Percentiles rank a stretch among this genome's conserved stretches.
These are phyloP conservation scores for Aspergillus nomiae DNA, from an alignment of 2,329 filamentous ascomycete species.

Conservation along the genomic window DNA sequence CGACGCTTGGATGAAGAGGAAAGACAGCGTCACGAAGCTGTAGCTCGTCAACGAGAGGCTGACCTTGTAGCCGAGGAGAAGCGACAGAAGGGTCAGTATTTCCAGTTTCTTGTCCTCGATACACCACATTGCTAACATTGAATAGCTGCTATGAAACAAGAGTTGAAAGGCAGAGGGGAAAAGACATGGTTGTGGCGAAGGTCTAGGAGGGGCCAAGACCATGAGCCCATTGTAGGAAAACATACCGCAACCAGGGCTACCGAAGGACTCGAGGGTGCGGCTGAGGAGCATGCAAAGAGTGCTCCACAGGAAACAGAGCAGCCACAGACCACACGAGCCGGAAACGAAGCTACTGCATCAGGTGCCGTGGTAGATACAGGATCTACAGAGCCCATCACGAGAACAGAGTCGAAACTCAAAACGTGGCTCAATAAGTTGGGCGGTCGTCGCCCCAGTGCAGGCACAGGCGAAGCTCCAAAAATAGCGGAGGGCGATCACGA, in stretches of 20 bases:
- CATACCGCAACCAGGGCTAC: constrained; percentile 4
- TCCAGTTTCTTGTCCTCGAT: background rate
- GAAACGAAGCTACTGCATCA: constrained; percentile 4
- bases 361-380: constrained; percentile 9
- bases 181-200: constrained; percentile 32
- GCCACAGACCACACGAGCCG: constrained; percentile 7
- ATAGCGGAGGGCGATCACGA: background rate
- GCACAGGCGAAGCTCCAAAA: constrained; percentile 15
- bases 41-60: constrained; percentile 42
- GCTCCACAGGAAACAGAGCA: constrained; percentile 11
- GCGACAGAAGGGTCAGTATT: constrained; percentile 30
- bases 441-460: constrained; percentile 30
- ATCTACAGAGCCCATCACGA: constrained; percentile 10
- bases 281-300: constrained; percentile 4
- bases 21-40: constrained; percentile 59
- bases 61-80: constrained; percentile 37
- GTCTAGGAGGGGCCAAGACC: constrained; percentile 23
- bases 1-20: constrained; percentile 65
- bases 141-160: constrained; percentile 21
- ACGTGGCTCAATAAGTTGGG: constrained; percentile 37
- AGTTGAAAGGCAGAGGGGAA: constrained; percentile 25
- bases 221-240: constrained; percentile 15
- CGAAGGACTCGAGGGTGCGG: background rate
- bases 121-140: background rate
- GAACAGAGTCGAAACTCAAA: constrained; percentile 35